Conservation (phyloP, 352 stramenopile genomes). For the Plasmopara viticola region DNA sequence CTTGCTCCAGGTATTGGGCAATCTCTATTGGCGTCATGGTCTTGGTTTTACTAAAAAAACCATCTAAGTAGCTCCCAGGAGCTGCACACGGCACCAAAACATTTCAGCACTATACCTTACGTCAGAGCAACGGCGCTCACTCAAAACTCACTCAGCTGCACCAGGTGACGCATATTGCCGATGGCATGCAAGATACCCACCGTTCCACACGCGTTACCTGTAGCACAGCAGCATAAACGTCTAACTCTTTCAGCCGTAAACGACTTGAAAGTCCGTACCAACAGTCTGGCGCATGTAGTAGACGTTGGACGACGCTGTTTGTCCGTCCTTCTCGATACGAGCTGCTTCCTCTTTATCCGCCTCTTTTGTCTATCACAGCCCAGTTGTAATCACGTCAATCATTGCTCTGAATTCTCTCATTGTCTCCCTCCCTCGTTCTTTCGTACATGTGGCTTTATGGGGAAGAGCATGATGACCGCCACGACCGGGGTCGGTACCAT, state of each 20-base stretch:
- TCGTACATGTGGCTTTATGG: slow-evolving; percentile 84
- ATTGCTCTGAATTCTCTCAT: too few relatives aligned
- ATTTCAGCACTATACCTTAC: background rate
- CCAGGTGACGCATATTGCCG: slow-evolving; percentile 83
- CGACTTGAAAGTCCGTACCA: slow-evolving; percentile 22
- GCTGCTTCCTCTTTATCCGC: slow-evolving; percentile 63
- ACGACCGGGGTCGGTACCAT: slow-evolving; percentile 93
- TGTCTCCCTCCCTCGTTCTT: background rate
- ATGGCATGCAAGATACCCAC: slow-evolving; percentile 93
- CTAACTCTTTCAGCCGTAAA: background rate
- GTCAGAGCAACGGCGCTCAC: background rate
- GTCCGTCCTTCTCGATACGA: slow-evolving; percentile 62
- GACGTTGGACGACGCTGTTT: slow-evolving; percentile 67
- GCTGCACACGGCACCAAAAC: slow-evolving; percentile 17
- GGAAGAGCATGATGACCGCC: slow-evolving; percentile 94
- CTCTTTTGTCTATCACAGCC: slow-evolving; percentile 48
- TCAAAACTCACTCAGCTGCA: slow-evolving; percentile 47
- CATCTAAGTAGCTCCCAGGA: slow-evolving; percentile 63
- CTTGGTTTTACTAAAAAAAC: slow-evolving; percentile 80
- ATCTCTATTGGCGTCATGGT: slow-evolving; percentile 76
- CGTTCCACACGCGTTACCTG: slow-evolving; percentile 94
- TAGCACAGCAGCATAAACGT: background rate
- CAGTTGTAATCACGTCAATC: too few relatives aligned
- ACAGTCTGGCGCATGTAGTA: slow-evolving; percentile 96
- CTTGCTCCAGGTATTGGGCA: slow-evolving; percentile 82